Evolutionary conservation across 176 grass and related monocot species (phyloP), one percentile per base, ranked within the genome.

Genomic region (Olyra latifolia): DNA sequence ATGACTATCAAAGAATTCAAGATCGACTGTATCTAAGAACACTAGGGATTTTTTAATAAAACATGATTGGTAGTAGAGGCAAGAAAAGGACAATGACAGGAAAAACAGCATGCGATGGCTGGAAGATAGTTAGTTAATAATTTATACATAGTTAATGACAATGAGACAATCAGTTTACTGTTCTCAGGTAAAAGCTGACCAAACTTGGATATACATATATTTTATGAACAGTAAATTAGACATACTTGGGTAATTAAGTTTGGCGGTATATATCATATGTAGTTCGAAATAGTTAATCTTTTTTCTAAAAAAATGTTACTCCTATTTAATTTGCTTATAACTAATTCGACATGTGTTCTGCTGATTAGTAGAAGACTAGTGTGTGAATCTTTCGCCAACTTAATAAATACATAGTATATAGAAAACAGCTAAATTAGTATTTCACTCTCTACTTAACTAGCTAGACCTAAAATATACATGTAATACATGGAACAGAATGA

Each of bases 111-210:
- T n/a, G 22, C 2, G 14, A 65, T 64, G 32, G 30, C 28, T 42
- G 30, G 76, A 63, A 38, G 70, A 74, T 47, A 55, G 80, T 66
- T 65, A 75, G 7, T 44, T 64, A n/a, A n/a, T 74, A 65, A 74
- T n/a, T 28, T 74, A 44, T 84, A 7, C 22, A 66, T 54, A 4
- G 20, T 73, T 58, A 16, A 6, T 3, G 47, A 19, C 80, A 84
- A 69, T 84, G 32, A 80, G 15, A 19, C 80, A 84, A 69, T 80
- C 32, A 75, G 15, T 70, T 28, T 15, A 75, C 32, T 75, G 15
- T 55, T 74, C 24, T 32, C 1, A n/a, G 43, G 69, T 62, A 69
- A 54, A 74, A 62, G 42, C 7, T 74, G 61, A n/a, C 24, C 17
- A 43, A 54, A 45, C 19, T 39, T 29, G 12, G 1, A 6, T 5